These are phyloP conservation scores for Ophiocordyceps camponoti-leonardi DNA, from an alignment of 2,329 filamentous ascomycete species.

Conservation along the genomic window DNA sequence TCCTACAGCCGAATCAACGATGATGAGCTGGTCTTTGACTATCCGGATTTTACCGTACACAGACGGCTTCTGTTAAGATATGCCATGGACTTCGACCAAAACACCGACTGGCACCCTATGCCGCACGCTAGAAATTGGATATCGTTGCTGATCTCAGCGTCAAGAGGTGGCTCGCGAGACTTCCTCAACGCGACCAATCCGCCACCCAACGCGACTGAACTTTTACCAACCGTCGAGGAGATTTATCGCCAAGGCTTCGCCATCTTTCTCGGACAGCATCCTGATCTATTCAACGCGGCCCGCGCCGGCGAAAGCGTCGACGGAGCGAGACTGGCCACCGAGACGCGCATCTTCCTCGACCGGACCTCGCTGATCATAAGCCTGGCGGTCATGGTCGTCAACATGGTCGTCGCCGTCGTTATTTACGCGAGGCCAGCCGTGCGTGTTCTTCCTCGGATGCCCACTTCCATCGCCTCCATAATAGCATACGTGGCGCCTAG, in stretches of 20 bases:
- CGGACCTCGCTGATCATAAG: conserved; percentile 20
- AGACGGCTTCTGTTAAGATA: conserved; percentile 1
- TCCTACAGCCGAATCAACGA: conserved; percentile 4
- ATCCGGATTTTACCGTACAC: conserved; percentile 4
- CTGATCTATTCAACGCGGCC: not conserved
- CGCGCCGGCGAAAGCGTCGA: not conserved
- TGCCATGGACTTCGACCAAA: not conserved
- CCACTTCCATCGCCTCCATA: not conserved
- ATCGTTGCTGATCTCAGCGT: not conserved
- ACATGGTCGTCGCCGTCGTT: conserved; percentile 21
- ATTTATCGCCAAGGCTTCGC: conserved; percentile 16
- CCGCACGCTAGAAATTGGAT: not conserved
- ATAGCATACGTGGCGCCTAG: not conserved
- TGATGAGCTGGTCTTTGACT: conserved; percentile 4
- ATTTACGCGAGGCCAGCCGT: conserved; percentile 25
- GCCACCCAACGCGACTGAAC: not conserved
- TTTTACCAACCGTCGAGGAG: conserved; percentile 27
- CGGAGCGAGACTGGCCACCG: conserved; percentile 4
- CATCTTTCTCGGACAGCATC: not conserved
- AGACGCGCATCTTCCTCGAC: not conserved
- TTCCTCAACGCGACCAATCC: not conserved
- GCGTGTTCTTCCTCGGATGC: conserved; percentile 30
- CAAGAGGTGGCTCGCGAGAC: not conserved
- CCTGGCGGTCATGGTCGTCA: conserved; percentile 22
- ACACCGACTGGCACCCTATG: not conserved